Percentiles rank a stretch among this genome's conserved stretches.
These are phyloP conservation scores for Dipodascopsis tothii DNA, from an alignment of 805 yeast species.

Conservation along the genomic window DNA sequence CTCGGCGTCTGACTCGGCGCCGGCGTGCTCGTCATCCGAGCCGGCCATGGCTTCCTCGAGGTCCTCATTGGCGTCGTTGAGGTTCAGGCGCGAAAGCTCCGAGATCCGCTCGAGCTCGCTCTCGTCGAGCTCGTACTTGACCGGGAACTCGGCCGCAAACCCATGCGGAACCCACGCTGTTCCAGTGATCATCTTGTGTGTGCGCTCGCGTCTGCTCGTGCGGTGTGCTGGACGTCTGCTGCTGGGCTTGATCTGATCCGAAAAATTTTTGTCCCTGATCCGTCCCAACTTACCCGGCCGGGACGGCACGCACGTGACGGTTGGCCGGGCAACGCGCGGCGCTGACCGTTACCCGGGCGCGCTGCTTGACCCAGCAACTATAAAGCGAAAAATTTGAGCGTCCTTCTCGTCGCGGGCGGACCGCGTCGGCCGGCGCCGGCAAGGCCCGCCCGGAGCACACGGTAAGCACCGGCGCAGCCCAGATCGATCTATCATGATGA, in stretches of 20 bases:
- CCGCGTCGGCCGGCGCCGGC: no score
- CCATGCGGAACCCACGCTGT: slow-evolving; percentile 96
- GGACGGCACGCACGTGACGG: no score
- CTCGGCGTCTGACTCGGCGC: slow-evolving; percentile 2
- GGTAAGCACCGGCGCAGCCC: no score
- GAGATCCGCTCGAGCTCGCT: slow-evolving; percentile 87
- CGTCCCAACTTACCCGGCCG: slow-evolving; percentile 20
- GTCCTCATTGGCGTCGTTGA: slow-evolving; percentile 66
- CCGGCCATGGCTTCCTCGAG: slow-evolving; percentile 41
- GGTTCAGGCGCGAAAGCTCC: slow-evolving; percentile 72
- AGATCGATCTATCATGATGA: slow-evolving; percentile 21
- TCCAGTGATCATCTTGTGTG: slow-evolving; percentile 75
- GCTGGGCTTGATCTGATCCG: neutral
- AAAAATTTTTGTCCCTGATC: neutral
- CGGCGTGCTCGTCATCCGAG: slow-evolving; percentile 6
- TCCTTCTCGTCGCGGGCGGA: no score
- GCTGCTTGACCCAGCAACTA: no score
- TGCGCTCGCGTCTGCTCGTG: no score
- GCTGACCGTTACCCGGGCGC: no score
- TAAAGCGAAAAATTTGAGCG: no score
- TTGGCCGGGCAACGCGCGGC: no score
- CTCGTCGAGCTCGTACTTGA: slow-evolving; percentile 77
- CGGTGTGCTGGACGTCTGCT: no score
- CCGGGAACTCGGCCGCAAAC: slow-evolving; percentile 86
- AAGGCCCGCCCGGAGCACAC: no score